phyloP scores from a whole-genome alignment of 2,329 filamentous ascomycete species.

The Alternaria burnsii region DNA sequence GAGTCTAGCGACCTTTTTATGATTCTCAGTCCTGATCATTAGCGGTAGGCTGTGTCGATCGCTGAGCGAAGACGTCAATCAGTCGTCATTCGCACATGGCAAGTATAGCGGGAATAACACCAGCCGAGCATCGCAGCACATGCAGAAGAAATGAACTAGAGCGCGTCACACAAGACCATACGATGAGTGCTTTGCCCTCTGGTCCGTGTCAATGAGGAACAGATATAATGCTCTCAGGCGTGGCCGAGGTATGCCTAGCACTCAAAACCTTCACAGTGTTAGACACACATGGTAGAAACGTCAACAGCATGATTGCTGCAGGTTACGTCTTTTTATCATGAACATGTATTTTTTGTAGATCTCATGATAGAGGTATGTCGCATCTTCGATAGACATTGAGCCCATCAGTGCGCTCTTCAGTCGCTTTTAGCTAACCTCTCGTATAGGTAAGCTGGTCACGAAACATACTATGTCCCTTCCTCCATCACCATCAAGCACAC shows the following conservation, averaged over 20 bases:
- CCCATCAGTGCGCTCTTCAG: neutral
- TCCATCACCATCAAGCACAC: neutral
- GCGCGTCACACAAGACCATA: neutral
- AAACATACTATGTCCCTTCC: neutral
- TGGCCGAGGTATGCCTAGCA: neutral
- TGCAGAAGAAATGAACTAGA: neutral
- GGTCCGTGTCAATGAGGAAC: neutral
- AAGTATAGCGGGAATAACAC: neutral
- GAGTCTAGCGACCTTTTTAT: neutral
- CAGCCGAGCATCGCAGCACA: neutral
- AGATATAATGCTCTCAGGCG: neutral
- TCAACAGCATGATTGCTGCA: neutral
- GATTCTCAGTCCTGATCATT: neutral
- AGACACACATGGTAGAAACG: neutral
- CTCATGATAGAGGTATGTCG: neutral
- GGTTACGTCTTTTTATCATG: neutral
- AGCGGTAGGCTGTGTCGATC: slow-evolving; percentile 3
- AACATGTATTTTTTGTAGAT: rapidly evolving
- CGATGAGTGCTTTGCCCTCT: neutral
- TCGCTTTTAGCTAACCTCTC: neutral
- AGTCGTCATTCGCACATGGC: slow-evolving; percentile 6
- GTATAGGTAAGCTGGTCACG: neutral
- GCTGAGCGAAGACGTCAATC: slow-evolving; percentile 5
- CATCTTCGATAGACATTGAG: too few relatives aligned
- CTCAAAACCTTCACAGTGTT: neutral